These are phyloP conservation scores for Cicer yamashitae DNA, from an alignment of 306 rosid species.

Conservation along the genomic window DNA sequence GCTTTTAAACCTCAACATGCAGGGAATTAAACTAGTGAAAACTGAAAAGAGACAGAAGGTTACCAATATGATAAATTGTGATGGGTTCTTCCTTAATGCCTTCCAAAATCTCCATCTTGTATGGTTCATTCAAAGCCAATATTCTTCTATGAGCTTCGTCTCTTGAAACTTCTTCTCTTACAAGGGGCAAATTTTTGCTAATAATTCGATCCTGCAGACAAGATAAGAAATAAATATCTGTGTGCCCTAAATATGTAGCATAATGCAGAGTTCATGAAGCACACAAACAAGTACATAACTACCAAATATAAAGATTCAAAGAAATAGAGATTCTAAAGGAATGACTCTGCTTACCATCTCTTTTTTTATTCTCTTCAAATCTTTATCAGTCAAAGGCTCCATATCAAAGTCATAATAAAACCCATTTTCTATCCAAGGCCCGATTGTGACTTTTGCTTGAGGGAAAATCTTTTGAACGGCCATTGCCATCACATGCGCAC, in stretches of 20 bases:
- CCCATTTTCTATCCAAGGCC: constrained; percentile 97
- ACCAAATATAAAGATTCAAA: constrained; percentile 21
- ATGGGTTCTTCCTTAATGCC: constrained; percentile 88
- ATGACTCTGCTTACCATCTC: constrained; percentile 75
- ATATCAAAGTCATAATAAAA: constrained; percentile 96
- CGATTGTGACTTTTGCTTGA: constrained; percentile 93
- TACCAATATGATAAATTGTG: constrained; percentile 94
- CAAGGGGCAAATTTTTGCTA: constrained; percentile 79
- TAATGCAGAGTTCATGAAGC: constrained; percentile 40
- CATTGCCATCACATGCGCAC: constrained; percentile 99
- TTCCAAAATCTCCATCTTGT: constrained; percentile 93
- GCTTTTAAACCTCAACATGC: constrained; percentile 29
- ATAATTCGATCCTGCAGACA: constrained; percentile 81
- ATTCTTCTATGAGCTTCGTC: constrained; percentile 90
- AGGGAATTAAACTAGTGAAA: constrained; percentile 15
- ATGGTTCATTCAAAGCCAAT: constrained; percentile 79
- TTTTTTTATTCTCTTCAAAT: constrained; percentile 89
- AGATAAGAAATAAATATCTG: constrained; percentile 42
- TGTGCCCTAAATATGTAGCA: constrained; percentile 29
- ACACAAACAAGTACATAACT: constrained; percentile 13
- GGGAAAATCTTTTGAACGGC: constrained; percentile 96
- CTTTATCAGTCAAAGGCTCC: constrained; percentile 82
- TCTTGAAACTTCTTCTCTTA: constrained; percentile 93
- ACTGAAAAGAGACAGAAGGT: constrained; percentile 45
- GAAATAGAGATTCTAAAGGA: constrained; percentile 26